Base-by-base conservation (phyloP, 345 rosid genomes). In the Acer yangbiense region DNA sequence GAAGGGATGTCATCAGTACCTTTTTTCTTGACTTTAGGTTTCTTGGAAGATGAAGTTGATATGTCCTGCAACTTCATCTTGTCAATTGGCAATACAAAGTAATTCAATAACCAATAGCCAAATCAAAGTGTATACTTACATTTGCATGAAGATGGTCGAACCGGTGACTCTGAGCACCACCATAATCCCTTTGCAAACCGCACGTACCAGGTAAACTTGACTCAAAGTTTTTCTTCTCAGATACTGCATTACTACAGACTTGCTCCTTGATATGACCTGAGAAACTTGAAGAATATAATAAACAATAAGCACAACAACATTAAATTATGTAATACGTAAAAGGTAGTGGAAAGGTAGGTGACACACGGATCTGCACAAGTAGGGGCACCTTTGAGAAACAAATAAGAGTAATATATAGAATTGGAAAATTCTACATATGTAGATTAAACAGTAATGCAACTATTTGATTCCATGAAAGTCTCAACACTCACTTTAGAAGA, bases 11-110 rank as follows among this genome's bases (percentile, higher is more conserved):
- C 89, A 62, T 84, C 82, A 41, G 74, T 83, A 57, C 84, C 87
- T 86, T 89, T 94, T 83, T 91, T 96, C 90, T 89, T 94, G 64
- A 75, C 83, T 88, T 89, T 96, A 54, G 92, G 76, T 83, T 88
- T 96, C 76, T 83, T 90, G 68, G 86, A 82, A 83, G 94, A 81
- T 65, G 85, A 74, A 71, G 82, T 82, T 35, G 84, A 82, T 55
- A 69, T 66, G n/a, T 92, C 97, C 98, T 96, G 93, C 90, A 86
- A 69, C 81, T 76, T 66, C 62, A 65, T 78, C 67, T 20, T 78
- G 66, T 74, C 72, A 20, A 69, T 73, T 74, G 79, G 75, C 50
- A 16, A 76, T 61, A 82, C 20, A 66, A 78, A 68, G 69, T 46
- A 82, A 76, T 23, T 43, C 62, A 69, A 69, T 73, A 13, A 81